Evolutionary conservation across 139 green algal species (phyloP).

Genomic region (Closterium sp.): DNA sequence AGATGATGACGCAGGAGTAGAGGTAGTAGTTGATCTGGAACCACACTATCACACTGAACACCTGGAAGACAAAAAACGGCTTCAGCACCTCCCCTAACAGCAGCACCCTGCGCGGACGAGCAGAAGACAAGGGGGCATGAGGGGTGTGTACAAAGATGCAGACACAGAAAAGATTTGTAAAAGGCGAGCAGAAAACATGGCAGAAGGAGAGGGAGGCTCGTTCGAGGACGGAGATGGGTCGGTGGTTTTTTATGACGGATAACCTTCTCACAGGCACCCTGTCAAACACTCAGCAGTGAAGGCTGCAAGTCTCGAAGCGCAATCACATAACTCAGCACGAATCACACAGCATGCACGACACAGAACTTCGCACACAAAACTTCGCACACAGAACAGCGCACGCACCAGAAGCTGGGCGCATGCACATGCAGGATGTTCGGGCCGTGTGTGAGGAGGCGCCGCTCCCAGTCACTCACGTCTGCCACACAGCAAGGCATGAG

Average conservation of each 20-base stretch:
- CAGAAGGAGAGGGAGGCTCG: neutral
- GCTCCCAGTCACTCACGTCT: neutral
- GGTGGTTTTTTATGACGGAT: neutral
- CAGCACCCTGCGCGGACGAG: neutral
- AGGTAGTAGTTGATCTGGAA: slow-evolving; percentile 26
- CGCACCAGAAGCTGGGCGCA: slow-evolving; percentile 1
- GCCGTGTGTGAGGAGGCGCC: neutral
- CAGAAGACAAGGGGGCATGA: neutral
- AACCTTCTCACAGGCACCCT: no score
- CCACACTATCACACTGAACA: slow-evolving; percentile 88
- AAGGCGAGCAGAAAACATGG: neutral
- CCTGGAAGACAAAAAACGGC: slow-evolving; percentile 86
- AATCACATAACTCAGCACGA: no score
- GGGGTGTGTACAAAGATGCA: neutral
- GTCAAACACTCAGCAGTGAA: no score
- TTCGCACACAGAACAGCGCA: neutral
- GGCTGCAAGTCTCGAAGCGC: no score
- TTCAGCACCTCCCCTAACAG: slow-evolving; percentile 87
- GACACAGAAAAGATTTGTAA: no score
- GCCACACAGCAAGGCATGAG: neutral
- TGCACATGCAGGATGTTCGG: neutral
- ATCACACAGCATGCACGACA: neutral
- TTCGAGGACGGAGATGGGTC: neutral
- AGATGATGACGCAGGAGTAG: slow-evolving; percentile 31
- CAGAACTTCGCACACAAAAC: neutral